Base-by-base conservation (phyloP, 2,329 filamentous ascomycete genomes). In the Phialemoniopsis sp. region DNA sequence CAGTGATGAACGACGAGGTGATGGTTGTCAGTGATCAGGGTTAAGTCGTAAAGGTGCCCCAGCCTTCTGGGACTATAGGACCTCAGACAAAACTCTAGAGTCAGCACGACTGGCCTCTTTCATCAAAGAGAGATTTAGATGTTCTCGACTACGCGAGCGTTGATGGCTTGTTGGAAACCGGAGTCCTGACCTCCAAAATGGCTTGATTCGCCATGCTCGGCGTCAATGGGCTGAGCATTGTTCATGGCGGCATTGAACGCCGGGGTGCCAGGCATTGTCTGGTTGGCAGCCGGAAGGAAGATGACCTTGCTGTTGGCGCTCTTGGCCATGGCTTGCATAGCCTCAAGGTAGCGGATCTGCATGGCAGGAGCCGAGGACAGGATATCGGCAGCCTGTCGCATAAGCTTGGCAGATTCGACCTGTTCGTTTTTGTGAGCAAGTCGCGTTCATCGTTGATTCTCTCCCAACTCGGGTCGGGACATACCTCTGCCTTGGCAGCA, bases 301-400 rank as follows among this genome's bases (percentile, higher is more conserved):
- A 91, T 90, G 55, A 93, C 85, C 68, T 94, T 94, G 64, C 74
- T 78, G 66, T 89, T 94, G 35, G 89, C 88, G 0, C 80, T 80
- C 78, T 96, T 97, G 54, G 93, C 93, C 91, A 98, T 98, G 32
- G 88, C 80, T 63, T 97, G 93, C 91, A 97, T 97, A 4, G 93
- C 90, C 69, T 98, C 93, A 50, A 98, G 85, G 64, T 97, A 97
- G 50, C 90, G 76, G 69, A 95, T 95, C 69, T 96, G 90, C 93
- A 98, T 98, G 52, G 93, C 93, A 3, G 93, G 93, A 0, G 91
- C 91, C 13, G 82, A 89, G 46, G 81, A 87, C 36, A 98, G 67
- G 52, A 97, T 96, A 59, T 98, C 91, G 62, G 93, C 93, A 29
- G 93, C 91, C 68, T 93, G 82, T 55, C 85, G 79, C 87, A 88